phyloP scores from a whole-genome alignment of 2,329 filamentous ascomycete species.

The Claviceps sp. region DNA sequence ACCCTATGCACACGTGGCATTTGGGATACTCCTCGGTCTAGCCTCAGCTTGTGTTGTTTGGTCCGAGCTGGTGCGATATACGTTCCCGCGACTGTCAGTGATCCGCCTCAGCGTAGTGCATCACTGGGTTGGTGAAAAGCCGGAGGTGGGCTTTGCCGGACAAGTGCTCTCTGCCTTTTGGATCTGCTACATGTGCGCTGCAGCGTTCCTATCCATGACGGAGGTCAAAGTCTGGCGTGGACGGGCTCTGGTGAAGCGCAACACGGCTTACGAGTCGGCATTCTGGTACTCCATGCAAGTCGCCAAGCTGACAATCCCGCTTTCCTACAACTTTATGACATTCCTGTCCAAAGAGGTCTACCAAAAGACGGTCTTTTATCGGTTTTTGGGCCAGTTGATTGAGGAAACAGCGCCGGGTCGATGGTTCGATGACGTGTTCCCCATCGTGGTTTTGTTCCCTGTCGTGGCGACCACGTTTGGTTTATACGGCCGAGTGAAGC shows the following conservation, averaged over 20 bases:
- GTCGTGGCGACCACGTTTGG: slow-evolving; percentile 80
- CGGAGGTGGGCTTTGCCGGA: slow-evolving; percentile 71
- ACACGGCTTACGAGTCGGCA: slow-evolving; percentile 84
- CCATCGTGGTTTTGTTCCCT: slow-evolving; percentile 73
- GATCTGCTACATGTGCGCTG: slow-evolving; percentile 93
- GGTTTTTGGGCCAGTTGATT: slow-evolving; percentile 72
- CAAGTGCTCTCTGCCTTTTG: slow-evolving; percentile 75
- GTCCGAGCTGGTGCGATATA: slow-evolving; percentile 84
- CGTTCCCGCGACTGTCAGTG: slow-evolving; percentile 62
- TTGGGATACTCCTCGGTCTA: slow-evolving; percentile 55
- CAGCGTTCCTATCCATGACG: slow-evolving; percentile 74
- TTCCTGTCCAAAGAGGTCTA: slow-evolving; percentile 66
- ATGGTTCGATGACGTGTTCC: slow-evolving; percentile 81
- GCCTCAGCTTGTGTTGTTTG: slow-evolving; percentile 79
- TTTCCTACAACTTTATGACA: slow-evolving; percentile 94
- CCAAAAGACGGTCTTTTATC: slow-evolving; percentile 68
- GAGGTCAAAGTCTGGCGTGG: slow-evolving; percentile 98
- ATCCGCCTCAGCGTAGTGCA: slow-evolving; percentile 57
- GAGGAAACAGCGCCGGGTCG: slow-evolving; percentile 69
- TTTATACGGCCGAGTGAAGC: slow-evolving; percentile 70
- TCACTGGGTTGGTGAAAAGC: slow-evolving; percentile 56
- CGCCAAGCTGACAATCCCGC: slow-evolving; percentile 79
- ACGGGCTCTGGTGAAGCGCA: slow-evolving; percentile 74
- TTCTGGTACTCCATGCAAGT: slow-evolving; percentile 95
- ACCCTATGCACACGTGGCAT: slow-evolving; percentile 49